Percentiles rank a stretch among this genome's conserved stretches.
Conservation (phyloP, 2,329 filamentous ascomycete species). For the Dactylellina haptotyla region DNA sequence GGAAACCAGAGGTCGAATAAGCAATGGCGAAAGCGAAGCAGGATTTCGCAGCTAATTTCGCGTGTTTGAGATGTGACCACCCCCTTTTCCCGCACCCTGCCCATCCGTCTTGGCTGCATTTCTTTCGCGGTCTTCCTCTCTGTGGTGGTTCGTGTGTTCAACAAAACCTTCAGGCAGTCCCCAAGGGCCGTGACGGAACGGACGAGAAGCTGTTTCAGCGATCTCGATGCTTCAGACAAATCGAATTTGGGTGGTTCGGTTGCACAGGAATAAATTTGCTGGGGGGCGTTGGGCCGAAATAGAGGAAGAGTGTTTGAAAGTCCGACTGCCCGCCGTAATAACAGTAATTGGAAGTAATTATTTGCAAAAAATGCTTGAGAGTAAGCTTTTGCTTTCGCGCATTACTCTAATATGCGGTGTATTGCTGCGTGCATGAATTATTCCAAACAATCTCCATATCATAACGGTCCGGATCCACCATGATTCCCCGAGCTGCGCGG, state of each 20-base stretch:
- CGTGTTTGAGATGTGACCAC: conserved; percentile 46
- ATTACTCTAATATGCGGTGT: neutral
- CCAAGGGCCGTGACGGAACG: neutral
- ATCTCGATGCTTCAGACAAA: neutral
- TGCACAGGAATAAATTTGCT: neutral
- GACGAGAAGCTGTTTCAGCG: neutral
- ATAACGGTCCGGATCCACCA: conserved; percentile 29
- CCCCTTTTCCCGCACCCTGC: conserved; percentile 23
- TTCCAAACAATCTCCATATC: neutral
- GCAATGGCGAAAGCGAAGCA: neutral
- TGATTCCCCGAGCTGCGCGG: neutral
- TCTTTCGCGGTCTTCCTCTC: too few species aligned
- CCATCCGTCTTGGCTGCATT: conserved; percentile 39
- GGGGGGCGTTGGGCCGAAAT: neutral
- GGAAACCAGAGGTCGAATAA: neutral
- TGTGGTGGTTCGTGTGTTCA: neutral
- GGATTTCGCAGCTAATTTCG: conserved; percentile 43
- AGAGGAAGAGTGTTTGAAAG: neutral
- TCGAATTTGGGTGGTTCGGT: neutral
- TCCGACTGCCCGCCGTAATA: neutral
- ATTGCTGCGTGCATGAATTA: neutral
- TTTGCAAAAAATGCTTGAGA: too few species aligned
- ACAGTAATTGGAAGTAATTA: neutral
- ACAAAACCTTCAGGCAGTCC: neutral
- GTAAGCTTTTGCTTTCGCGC: too few species aligned